Evolutionary conservation across 306 rosid species (phyloP).

Genomic region (Pyrus betulifolia): DNA sequence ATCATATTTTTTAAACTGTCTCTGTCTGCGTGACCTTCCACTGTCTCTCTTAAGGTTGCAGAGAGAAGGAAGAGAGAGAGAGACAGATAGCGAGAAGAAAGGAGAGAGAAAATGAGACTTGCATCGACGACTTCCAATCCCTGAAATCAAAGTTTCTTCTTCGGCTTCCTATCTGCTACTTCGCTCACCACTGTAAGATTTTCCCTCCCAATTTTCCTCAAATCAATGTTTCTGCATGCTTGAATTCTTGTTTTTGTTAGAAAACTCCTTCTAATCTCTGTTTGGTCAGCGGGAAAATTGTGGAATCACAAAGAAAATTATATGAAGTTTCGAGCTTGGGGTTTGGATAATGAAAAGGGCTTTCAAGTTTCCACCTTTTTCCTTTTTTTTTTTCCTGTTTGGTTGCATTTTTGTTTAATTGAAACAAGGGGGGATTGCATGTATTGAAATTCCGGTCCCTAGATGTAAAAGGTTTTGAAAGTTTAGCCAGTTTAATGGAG

Average conservation of each 20-base stretch:
- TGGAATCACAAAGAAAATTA: background rate
- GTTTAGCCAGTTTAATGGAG: background rate
- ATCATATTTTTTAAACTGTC: background rate
- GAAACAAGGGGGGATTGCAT: background rate
- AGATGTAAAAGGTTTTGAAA: background rate
- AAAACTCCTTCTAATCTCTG: background rate
- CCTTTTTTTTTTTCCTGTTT: background rate
- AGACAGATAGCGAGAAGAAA: background rate
- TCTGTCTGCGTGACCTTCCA: constrained; percentile 30
- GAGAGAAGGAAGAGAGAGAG: constrained; percentile 21
- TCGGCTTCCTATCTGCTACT: constrained; percentile 1
- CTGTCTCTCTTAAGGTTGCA: constrained; percentile 56
- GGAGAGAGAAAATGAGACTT: constrained; percentile 25
- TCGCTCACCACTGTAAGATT: constrained; percentile 24
- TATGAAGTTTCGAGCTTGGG: constrained; percentile 10
- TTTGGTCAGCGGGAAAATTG: background rate
- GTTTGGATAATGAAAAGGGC: background rate
- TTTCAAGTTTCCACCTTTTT: background rate
- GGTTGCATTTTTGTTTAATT: background rate
- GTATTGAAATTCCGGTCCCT: background rate
- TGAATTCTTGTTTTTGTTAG: background rate
- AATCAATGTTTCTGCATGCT: background rate
- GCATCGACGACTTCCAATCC: constrained; percentile 30
- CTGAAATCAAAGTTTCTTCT: constrained; percentile 27
- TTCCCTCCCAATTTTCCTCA: background rate